phyloP scores from a whole-genome alignment of 1,284 basidiomycete genomes.

The Ganoderma meredithae region DNA sequence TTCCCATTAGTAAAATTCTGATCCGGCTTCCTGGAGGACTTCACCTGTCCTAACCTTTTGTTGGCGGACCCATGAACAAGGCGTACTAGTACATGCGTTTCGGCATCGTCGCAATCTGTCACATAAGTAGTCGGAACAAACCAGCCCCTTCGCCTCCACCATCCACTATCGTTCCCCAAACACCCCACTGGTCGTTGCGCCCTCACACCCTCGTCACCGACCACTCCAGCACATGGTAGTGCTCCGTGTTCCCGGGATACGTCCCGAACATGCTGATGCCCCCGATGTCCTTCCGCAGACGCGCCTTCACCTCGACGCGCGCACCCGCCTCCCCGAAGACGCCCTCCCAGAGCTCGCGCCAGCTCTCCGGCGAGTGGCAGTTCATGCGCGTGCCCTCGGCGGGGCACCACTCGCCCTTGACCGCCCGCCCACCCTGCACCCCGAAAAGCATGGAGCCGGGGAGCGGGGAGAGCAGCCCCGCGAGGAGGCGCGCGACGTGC shows the following conservation, averaged over 20 bases:
- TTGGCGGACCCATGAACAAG: neutral
- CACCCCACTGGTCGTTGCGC: neutral
- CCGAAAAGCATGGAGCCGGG: conserved; percentile 46
- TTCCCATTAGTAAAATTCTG: too few relatives aligned
- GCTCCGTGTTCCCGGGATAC: conserved; percentile 19
- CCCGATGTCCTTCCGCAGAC: conserved; percentile 12
- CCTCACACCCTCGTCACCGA: conserved; percentile 13
- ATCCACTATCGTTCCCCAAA: too few relatives aligned
- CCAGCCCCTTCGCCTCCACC: neutral
- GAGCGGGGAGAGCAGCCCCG: conserved; percentile 45
- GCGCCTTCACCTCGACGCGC: conserved; percentile 33
- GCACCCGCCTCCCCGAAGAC: conserved; percentile 47
- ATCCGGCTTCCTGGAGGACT: neutral
- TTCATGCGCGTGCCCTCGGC: conserved; percentile 37
- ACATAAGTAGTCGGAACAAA: neutral
- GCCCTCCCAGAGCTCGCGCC: conserved; percentile 51
- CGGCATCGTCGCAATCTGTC: neutral
- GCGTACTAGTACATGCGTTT: neutral
- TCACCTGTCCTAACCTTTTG: neutral
- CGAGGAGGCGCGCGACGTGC: conserved; percentile 46
- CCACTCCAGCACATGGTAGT: conserved; percentile 36
- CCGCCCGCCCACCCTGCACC: conserved; percentile 30
- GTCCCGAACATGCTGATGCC: conserved; percentile 19
- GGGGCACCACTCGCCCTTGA: conserved; percentile 4
- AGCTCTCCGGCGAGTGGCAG: conserved; percentile 47